A percentile compares a stretch with the other conserved stretches of the same genome.
phyloP scores from a whole-genome alignment of 805 yeast species.

The Nakazawaea laoshanensis region DNA sequence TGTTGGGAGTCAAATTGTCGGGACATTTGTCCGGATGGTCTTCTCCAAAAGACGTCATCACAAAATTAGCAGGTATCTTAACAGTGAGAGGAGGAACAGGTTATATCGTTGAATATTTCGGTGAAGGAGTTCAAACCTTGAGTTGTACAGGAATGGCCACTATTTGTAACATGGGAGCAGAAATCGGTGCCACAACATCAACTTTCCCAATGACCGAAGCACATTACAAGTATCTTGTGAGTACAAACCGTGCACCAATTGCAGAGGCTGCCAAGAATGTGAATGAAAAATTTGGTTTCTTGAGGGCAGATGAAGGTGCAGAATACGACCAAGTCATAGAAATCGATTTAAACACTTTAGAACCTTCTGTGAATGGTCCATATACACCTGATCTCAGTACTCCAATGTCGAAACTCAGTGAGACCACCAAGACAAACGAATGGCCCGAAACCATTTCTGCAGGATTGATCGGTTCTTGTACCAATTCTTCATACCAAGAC shows the following conservation, averaged over 20 bases:
- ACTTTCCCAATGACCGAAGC: constrained; percentile 94
- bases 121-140: constrained; percentile 87
- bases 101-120: constrained; percentile 90
- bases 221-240: constrained; percentile 77
- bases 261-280: constrained; percentile 73
- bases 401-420: constrained; percentile 81
- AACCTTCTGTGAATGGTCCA: constrained; percentile 96
- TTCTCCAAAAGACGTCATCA: constrained; percentile 93
- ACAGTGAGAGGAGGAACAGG: constrained; percentile 99
- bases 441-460: constrained; percentile 94
- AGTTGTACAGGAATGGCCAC: constrained; percentile 99
- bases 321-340: constrained; percentile 92
- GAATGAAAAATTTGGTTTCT: constrained; percentile 49
- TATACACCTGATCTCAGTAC: constrained; percentile 98
- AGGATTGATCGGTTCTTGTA: constrained; percentile 96
- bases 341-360: constrained; percentile 80
- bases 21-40: constrained; percentile 94
- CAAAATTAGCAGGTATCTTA: constrained; percentile 85
- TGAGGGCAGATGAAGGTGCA: constrained; percentile 86
- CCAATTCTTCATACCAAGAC: constrained; percentile 97
- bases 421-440: constrained; percentile 71
- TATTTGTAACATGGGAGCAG: constrained; percentile 99
- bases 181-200: constrained; percentile 97
- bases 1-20: constrained; percentile 89
- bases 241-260: constrained; percentile 80